Evolutionary conservation across 2,329 filamentous ascomycete genomes (phyloP).

Genomic region (Immersiporthe knoxdaviesiana): DNA sequence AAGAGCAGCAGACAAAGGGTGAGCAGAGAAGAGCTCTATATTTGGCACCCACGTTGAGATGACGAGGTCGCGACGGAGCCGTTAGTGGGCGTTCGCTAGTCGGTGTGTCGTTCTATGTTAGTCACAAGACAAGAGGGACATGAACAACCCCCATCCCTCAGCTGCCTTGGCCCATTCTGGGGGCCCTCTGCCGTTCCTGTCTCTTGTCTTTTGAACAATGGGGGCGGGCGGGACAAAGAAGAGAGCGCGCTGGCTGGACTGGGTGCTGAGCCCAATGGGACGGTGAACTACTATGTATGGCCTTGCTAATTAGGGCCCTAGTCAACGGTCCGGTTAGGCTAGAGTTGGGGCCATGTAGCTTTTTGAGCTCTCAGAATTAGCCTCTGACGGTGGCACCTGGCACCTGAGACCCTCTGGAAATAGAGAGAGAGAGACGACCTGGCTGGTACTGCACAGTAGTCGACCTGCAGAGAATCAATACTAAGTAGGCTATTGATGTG

Average conservation of each 20-base stretch:
- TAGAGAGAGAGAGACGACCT: not conserved
- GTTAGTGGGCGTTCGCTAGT: slow-evolving; percentile 1
- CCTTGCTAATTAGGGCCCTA: slow-evolving; percentile 2
- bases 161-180: slow-evolving; percentile 7
- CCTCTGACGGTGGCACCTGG: not conserved
- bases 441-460: not conserved
- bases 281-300: not conserved
- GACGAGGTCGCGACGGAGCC: not conserved
- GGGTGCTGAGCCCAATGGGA: not conserved
- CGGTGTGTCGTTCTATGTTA: not conserved
- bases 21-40: slow-evolving; percentile 9
- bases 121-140: not conserved
- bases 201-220: slow-evolving; percentile 13
- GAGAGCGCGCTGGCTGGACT: not conserved
- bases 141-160: not conserved
- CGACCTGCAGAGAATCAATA: not conserved
- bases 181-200: slow-evolving; percentile 10
- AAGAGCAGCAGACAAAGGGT: not conserved
- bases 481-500: not conserved
- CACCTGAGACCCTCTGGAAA: not conserved
- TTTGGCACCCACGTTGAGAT: slow-evolving; percentile 8
- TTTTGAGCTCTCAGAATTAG: slow-evolving; percentile 3
- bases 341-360: not conserved
- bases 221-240: not conserved
- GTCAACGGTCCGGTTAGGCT: slow-evolving; percentile 1